Base-by-base conservation (phyloP, 192 early-diverging fungal species). In the Linnemannia exigua region DNA sequence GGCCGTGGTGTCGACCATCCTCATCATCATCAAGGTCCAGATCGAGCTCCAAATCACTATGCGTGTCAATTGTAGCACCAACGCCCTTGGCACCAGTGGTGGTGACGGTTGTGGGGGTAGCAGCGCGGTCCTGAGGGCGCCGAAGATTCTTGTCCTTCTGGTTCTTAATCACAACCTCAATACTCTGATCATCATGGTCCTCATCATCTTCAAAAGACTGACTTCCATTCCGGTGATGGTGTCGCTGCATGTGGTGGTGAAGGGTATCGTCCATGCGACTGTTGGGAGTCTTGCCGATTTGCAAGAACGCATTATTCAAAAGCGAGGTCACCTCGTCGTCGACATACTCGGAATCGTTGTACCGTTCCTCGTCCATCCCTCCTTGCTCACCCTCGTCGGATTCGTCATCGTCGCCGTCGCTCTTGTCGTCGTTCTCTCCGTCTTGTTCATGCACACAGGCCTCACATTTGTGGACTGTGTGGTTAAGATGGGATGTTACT, bases 311-410 rank as follows among this genome's bases (percentile, higher is more conserved):
- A 46, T 86, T 86, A 22, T 86, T 79, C 33, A 86, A 46, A 9
- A 86, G 19, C 1, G 84, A 86, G 11, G 84, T 70, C 50, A 74
- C 75, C 66, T 86, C 84, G 17, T 86, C 84, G 22, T 86, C 84
- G 3, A 86, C 84, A 41, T 80, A 86, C 25, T 86, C 84, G 1
- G 84, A 86, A 47, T 86, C 83, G 61, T 80, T 76, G 36, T 86
- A 86, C 5, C 69, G 75, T 48, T 79, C 83, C 12, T 72, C 78
- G 28, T 67, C 70, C 54, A 46, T 79, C 8, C 71, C 77, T 33
- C 75, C 82, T 22, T 71, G 73, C 25, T 31, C 58, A 6, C 31
- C 58, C 12, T 31, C 58, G 9, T 28, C 58, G 15, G 58, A 63
- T 9, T 6, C 41, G 41, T 44, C 41, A 9, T 44, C 41, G 41